A percentile compares a stretch with the other conserved stretches of the same genome.
These are phyloP conservation scores for Polygonum aviculare DNA, from an alignment of 148 eudicot genomes.

Conservation along the genomic window DNA sequence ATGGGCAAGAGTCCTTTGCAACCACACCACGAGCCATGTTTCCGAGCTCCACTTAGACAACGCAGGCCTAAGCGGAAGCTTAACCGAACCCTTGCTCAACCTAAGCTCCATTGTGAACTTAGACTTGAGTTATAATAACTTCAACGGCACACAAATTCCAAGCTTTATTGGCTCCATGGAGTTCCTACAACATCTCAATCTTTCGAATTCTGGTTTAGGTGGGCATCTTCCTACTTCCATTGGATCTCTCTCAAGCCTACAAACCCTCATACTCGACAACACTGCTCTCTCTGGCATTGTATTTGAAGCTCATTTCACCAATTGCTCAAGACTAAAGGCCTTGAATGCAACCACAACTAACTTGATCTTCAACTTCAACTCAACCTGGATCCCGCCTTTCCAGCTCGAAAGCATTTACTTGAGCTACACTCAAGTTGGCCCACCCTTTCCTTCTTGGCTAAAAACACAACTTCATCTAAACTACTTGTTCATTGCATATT, in stretches of 20 bases:
- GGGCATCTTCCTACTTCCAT: constrained; percentile 16
- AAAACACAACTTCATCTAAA: constrained; percentile 13
- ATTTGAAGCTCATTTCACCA: constrained; percentile 15
- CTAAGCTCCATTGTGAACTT: constrained; percentile 18
- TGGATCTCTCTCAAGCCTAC: constrained; percentile 13
- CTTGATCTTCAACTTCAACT: constrained; percentile 13
- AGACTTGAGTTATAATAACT: constrained; percentile 28
- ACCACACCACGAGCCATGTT: constrained; percentile 6
- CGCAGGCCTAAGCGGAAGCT: constrained; percentile 6
- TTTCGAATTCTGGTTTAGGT: constrained; percentile 11
- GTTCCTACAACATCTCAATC: constrained; percentile 19
- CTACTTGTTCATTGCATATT: constrained; percentile 12
- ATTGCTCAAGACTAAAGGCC: constrained; percentile 13
- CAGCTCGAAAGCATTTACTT: constrained; percentile 14
- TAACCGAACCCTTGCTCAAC: constrained; percentile 21
- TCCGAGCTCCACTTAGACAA: constrained; percentile 2
- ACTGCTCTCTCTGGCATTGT: constrained; percentile 9
- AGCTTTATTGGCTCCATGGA: constrained; percentile 22
- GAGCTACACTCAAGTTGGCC: constrained; percentile 12
- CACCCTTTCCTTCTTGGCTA: constrained; percentile 22
- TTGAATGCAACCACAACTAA: constrained; percentile 11
- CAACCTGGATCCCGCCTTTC: constrained; percentile 29
- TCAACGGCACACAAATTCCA: constrained; percentile 21
- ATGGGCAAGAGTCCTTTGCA: constrained; percentile 18
- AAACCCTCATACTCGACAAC: constrained; percentile 1